Base-by-base conservation (phyloP, 2,329 filamentous ascomycete genomes). In the Dactylellina parvicollis region DNA sequence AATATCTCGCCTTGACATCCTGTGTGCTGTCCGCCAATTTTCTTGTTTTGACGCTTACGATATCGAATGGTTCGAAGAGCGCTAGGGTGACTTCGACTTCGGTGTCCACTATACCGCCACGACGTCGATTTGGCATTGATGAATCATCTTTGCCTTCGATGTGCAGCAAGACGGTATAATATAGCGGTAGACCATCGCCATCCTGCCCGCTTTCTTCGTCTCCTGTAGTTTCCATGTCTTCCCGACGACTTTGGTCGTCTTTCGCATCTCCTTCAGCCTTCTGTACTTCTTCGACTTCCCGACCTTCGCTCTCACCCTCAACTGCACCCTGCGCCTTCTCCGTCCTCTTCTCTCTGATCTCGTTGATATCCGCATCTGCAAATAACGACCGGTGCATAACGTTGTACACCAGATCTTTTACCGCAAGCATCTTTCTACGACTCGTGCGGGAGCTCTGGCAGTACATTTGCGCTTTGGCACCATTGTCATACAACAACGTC, bases 371-470 rank as follows among this genome's bases (percentile, higher is more conserved):
- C 2, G 16, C 22, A 22, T 69, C 64, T 4, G 55, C 64, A 20
- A 60, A 61, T 8, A 61, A 42, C 3, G 55, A 60, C 26, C 64
- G 34, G 20, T 69, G 64, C 64, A 69, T 69, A 2, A 69, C 64
- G 24, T 69, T 69, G 24, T 69, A 69, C 7, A 61, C 64, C 32
- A 69, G 10, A 55, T 69, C 64, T 28, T 69, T 69, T 7, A 69
- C 64, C 9, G 64, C 56, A 12, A 69, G 47, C 64, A 69, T 69
- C n/a, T 59, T 69, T n/a, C 64, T 42, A n/a, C 64, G 26, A 26
- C 64, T 69, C 3, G 47, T 61, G 7, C 64, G 26, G 0, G 64
- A 54, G 28, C 64, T 69, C 8, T 59, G 44, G 14, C 46, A 61
- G 22, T 38, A 69, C 3, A 44, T 54, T 3, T n/a, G 10, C 3